phyloP scores from a whole-genome alignment of 1,284 basidiomycete genomes.

The Amylostereum areolatum region DNA sequence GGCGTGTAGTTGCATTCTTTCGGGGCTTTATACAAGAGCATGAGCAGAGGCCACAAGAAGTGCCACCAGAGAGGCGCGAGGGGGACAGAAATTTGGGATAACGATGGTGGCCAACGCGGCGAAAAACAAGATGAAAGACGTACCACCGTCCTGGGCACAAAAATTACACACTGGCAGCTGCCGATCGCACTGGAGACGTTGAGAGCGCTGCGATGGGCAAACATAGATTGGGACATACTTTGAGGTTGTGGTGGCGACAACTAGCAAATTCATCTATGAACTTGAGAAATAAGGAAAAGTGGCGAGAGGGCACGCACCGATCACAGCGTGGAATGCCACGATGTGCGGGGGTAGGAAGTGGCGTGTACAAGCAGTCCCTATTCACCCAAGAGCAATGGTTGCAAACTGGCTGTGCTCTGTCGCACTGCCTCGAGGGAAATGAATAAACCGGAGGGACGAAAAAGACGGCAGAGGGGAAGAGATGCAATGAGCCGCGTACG shows the following conservation, averaged over 20 bases:
- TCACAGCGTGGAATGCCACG: slow-evolving; percentile 69
- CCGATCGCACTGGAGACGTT: slow-evolving; percentile 49
- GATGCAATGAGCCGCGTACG: too few relatives aligned
- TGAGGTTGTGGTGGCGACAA: slow-evolving; percentile 50
- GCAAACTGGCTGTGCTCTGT: slow-evolving; percentile 63
- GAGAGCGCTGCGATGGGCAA: slow-evolving; percentile 5
- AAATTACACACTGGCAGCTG: slow-evolving; percentile 66
- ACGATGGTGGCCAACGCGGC: too few relatives aligned
- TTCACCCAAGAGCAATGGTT: slow-evolving; percentile 65
- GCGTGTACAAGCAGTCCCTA: slow-evolving; percentile 65
- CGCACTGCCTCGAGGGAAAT: slow-evolving; percentile 40
- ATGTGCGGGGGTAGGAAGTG: slow-evolving; percentile 66
- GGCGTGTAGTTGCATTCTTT: slow-evolving; percentile 61
- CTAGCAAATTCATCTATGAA: too few relatives aligned
- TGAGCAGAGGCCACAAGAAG: too few relatives aligned
- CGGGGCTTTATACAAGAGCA: slow-evolving; percentile 27
- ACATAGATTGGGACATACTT: slow-evolving; percentile 34
- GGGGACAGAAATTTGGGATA: too few relatives aligned
- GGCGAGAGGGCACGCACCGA: slow-evolving; percentile 30
- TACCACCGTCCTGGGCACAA: slow-evolving; percentile 22
- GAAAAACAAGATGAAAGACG: too few relatives aligned
- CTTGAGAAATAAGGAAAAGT: too few relatives aligned
- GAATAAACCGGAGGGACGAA: neutral
- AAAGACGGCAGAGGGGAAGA: too few relatives aligned
- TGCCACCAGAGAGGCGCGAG: too few relatives aligned